Evolutionary conservation across 2,329 filamentous ascomycete genomes (phyloP), one percentile per base, ranked within the genome.

Genomic region (Rhinocladiella similis): DNA sequence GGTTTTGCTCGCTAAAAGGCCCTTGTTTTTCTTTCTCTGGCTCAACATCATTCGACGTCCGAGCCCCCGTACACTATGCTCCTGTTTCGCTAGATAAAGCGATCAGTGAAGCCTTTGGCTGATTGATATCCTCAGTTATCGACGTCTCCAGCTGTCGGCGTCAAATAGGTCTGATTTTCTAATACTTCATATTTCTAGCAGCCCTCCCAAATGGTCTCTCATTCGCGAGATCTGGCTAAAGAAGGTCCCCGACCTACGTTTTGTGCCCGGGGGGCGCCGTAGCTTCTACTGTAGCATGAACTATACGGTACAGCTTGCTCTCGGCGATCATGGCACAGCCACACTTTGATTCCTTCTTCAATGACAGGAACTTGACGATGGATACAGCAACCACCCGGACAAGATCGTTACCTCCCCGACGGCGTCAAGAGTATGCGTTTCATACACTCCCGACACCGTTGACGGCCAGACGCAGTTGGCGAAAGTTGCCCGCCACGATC

Each of bases 401-500:
- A 7, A 47, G 47, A 22, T 61, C 54, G 13, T 22, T 53, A 6
- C 58, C 54, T 16, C 43, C 5, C 35, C 42, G 2, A 18, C 29
- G 25, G 33, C 25, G 2, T 13, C 39, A 9, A 47, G n/a, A 22
- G 14, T 41, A 36, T 42, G 18, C 43, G 19, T 18, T 38, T 20
- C 22, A 51, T 19, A 33, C 51, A 33, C 5, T 19, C 6, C 38
- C 18, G n/a, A 27, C 7, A 20, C 5, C 42, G 5, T 14, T 20
- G 10, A 38, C 14, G 12, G 10, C 50, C 19, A 47, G 42, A 22
- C 29, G 47, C 25, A 36, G 25, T 36, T 63, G 61, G 61, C 74
- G 77, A 56, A 71, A 72, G 16, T 62, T 85, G 5, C 82, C 83
- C 0, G 69, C 74, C 45, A 77, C 81, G 57, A 77, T 84, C 3